Base-by-base conservation (phyloP, 78 protist genomes). In the Dictyostelium citrinum region DNA sequence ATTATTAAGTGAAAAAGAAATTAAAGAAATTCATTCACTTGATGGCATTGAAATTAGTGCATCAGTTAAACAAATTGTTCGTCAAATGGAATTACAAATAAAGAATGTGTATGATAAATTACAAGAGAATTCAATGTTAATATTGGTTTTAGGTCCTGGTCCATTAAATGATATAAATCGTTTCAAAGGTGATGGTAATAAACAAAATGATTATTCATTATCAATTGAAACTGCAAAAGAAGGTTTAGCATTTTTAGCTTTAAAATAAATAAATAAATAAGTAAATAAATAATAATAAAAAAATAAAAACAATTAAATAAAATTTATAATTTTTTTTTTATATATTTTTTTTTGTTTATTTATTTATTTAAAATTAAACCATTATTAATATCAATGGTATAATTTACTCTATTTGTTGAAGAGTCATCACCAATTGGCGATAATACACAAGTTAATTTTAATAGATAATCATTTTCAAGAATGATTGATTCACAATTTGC, bases 91-190 rank as follows among this genome's bases (percentile, higher is more conserved):
- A 29, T 17, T 78, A 46, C 41, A 58, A 12, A 7, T 88, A 1
- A 88, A 51, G 39, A 35, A 22, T 12, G 31, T 88, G 33, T 67
- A 78, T n/a, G 93, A 88, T 22, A 39, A 22, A 7, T 77, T 88
- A 72, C 60, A 81, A 58, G 39, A 41, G 1, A 88, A 88, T 22
- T 60, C 85, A 46, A 46, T 88, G 71, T 51, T 88, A 16, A 46
- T 88, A 1, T 27, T 88, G 33, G 24, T 67, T 8, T 45, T 76
- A 20, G 93, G 93, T 41, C 93, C 93, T 20, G 93, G 93, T 22
- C 85, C 93, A 33, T 2, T 9, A 70, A 88, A 88, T n/a, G 93
- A 88, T 27, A 37, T 78, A 9, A 88, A 79, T 31, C 45, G 37
- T 24, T 88, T n/a, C 16, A 64, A 33, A 49, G 37, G 27, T 33